These are phyloP conservation scores for Lepidium sativum DNA, from an alignment of 345 rosid genomes.

Conservation along the genomic window DNA sequence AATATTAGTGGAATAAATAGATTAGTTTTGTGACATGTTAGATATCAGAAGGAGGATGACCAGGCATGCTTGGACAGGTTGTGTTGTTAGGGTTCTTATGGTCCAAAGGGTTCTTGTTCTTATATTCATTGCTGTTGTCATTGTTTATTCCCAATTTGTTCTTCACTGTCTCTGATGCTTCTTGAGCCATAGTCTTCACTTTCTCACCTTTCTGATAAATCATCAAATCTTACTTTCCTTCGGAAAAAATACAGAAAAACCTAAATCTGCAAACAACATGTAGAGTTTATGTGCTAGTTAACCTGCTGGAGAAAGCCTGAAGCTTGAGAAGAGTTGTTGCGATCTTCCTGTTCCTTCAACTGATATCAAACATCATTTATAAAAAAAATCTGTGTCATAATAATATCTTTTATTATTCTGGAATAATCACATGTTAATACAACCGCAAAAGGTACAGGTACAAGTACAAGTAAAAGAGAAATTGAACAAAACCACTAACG, in stretches of 20 bases:
- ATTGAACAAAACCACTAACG: slow-evolving; percentile 20
- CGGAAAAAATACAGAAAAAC: not conserved
- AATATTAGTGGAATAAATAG: slow-evolving; percentile 5
- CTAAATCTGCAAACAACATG: not conserved
- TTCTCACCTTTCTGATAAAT: slow-evolving; percentile 35
- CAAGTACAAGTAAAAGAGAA: slow-evolving; percentile 8
- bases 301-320: slow-evolving; percentile 25
- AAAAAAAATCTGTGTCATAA: not conserved
- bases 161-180: slow-evolving; percentile 42
- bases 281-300: slow-evolving; percentile 3
- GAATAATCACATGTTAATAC: not conserved
- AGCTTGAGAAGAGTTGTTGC: slow-evolving; percentile 17
- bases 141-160: slow-evolving; percentile 34
- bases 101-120: slow-evolving; percentile 28
- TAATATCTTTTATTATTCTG: not conserved
- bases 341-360: slow-evolving; percentile 9
- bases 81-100: slow-evolving; percentile 24
- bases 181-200: slow-evolving; percentile 43
- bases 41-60: slow-evolving; percentile 25
- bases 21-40: not conserved
- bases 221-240: not conserved
- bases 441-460: not conserved
- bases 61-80: slow-evolving; percentile 28
- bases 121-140: slow-evolving; percentile 6
- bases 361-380: slow-evolving; percentile 9